These are phyloP conservation scores for Phytophthora palmivora DNA, from an alignment of 352 stramenopile genomes.

Conservation along the genomic window DNA sequence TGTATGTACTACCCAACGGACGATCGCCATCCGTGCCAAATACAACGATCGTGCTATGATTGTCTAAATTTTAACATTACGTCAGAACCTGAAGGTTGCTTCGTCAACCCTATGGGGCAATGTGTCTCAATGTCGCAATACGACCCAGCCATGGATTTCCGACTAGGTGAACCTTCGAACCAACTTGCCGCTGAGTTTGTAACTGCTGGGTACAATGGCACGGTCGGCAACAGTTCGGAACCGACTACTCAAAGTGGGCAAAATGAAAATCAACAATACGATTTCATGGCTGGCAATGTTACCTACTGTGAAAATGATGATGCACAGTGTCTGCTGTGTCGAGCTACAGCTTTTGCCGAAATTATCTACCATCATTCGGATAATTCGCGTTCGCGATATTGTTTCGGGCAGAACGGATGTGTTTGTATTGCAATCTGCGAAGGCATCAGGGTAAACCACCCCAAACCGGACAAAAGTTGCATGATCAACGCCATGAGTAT, in stretches of 20 bases:
- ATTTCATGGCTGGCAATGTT: slow-evolving; percentile 37
- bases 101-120: slow-evolving; percentile 39
- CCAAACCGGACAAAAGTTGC: slow-evolving; percentile 30
- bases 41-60: slow-evolving; percentile 57
- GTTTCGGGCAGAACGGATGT: slow-evolving; percentile 43
- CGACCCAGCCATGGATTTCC: slow-evolving; percentile 39
- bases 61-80: slow-evolving; percentile 58
- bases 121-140: slow-evolving; percentile 16
- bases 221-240: slow-evolving; percentile 17
- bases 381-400: slow-evolving; percentile 42
- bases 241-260: slow-evolving; percentile 10
- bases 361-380: slow-evolving; percentile 53
- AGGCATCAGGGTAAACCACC: slow-evolving; percentile 25
- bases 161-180: slow-evolving; percentile 35
- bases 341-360: slow-evolving; percentile 40
- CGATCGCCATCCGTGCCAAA: slow-evolving; percentile 43
- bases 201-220: slow-evolving; percentile 28
- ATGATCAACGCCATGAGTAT: slow-evolving; percentile 48
- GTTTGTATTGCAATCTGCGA: slow-evolving; percentile 60
- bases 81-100: slow-evolving; percentile 42
- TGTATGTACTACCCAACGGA: slow-evolving; percentile 51
- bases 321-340: slow-evolving; percentile 43
- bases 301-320: slow-evolving; percentile 52
- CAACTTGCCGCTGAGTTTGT: slow-evolving; percentile 27
- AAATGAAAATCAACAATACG: slow-evolving; percentile 27